Base-by-base conservation (phyloP, 1,284 basidiomycete genomes). In the Malassezia arunalokei region DNA sequence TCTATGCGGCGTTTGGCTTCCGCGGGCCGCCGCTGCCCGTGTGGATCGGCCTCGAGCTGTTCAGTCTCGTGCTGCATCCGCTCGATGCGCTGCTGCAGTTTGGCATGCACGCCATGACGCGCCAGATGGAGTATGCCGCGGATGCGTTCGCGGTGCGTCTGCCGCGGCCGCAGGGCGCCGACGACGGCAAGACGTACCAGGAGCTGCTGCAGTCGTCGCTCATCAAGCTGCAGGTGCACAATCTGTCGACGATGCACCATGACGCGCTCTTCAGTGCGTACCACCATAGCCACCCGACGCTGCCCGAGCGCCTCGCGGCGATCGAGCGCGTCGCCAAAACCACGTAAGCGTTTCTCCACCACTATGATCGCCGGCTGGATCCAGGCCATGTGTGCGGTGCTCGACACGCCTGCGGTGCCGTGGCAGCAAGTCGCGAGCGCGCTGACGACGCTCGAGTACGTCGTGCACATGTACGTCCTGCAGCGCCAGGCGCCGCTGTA, bases 1-100 rank as follows among this genome's bases (percentile, higher is more conserved):
- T 96, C 55, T 82, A 92, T 50, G 76, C 80, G 24, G 82, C 89
- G 0, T 96, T 96, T 74, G 87, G 86, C 68, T 95, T 95, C 77
- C 49, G 59, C 12, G 51, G 63, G 28, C 60, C 53, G 0, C 30
- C 54, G 1, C 58, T 72, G 7, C 68, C 69, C 8, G 51, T 72
- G 52, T 57, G 70, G 39, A 59, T 72, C 29, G 69, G 69, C 8
- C 55, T 72, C 8, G 69, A 72, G 41, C 52, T 72, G 12, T 71
- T 69, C 63, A 68, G 70, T 57, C 62, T 72, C 15, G 64, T 72
- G 1, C 50, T 69, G 8, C 58, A 63, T 33, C 68, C 70, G 1
- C 56, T 57, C 12, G 68, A 71, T 41, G 65, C 68, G 7, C 17
- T 71, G 14, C 42, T 69, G 54, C 64, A 68, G 46, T 72, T 72